Evolutionary conservation across 345 rosid species (phyloP).

Genomic region (Rhodomyrtus tomentosa): DNA sequence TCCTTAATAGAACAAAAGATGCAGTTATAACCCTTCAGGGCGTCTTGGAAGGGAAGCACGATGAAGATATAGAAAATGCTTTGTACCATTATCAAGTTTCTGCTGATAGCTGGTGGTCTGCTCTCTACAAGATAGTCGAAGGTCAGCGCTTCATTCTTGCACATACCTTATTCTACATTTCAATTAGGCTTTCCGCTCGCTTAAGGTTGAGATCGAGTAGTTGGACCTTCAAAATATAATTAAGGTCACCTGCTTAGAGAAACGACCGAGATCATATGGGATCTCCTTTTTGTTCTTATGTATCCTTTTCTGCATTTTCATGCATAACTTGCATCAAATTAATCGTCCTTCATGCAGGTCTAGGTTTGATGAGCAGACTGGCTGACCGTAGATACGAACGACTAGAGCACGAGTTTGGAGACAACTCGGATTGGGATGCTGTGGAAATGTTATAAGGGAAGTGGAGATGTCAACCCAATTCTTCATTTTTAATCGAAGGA

Average conservation of each 20-base stretch:
- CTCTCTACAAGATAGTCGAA: conserved; percentile 79
- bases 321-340: background rate
- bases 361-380: conserved; percentile 65
- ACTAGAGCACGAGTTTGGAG: conserved; percentile 23
- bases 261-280: background rate
- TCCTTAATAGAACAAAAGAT: conserved; percentile 64
- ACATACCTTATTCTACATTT: background rate
- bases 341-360: conserved; percentile 31
- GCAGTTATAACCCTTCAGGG: conserved; percentile 64
- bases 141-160: conserved; percentile 24
- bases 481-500: background rate
- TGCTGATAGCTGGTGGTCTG: conserved; percentile 80
- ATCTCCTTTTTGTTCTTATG: background rate
- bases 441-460: conserved; percentile 20
- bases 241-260: background rate
- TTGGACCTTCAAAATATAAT: background rate
- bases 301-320: background rate
- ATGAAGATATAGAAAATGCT: conserved; percentile 42
- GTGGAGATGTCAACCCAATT: background rate
- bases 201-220: background rate
- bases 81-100: conserved; percentile 39
- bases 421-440: conserved; percentile 47
- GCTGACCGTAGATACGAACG: conserved; percentile 34
- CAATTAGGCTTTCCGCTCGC: background rate
- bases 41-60: conserved; percentile 76